phyloP scores from a whole-genome alignment of 371 early-diverging fungal species.

The Rhizopus microsporus region DNA sequence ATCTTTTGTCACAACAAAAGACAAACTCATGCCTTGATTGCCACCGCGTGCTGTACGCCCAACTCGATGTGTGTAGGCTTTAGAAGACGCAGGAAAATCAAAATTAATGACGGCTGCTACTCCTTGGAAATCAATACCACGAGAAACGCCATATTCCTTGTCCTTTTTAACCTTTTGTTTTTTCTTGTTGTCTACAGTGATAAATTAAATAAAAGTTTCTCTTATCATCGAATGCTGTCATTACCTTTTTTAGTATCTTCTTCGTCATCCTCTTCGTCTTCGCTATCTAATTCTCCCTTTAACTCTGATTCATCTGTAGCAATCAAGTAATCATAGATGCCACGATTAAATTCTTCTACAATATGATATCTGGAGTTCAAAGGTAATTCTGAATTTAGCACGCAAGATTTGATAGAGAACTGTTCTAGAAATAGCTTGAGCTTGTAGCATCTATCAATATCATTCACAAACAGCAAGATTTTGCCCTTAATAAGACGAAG shows the following conservation, averaged over 20 bases:
- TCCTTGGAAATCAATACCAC: conserved; percentile 96
- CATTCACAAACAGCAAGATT: conserved; percentile 91
- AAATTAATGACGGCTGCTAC: conserved; percentile 97
- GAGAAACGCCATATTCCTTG: conserved; percentile 93
- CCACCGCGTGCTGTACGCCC: conserved; percentile 97
- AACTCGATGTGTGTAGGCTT: conserved; percentile 94
- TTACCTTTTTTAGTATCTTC: conserved; percentile 27
- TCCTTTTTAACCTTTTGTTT: conserved; percentile 58
- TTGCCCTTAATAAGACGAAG: conserved; percentile 88
- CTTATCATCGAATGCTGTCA: conserved; percentile 14
- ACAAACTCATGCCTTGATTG: conserved; percentile 85
- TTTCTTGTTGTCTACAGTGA: conserved; percentile 49
- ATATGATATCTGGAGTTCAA: conserved; percentile 90
- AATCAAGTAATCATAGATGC: conserved; percentile 94
- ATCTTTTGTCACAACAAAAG: conserved; percentile 74
- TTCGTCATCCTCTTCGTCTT: conserved; percentile 47
- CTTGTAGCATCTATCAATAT: conserved; percentile 89
- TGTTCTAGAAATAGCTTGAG: conserved; percentile 94
- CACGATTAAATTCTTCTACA: conserved; percentile 96
- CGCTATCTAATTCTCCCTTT: conserved; percentile 73
- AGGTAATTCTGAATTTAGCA: conserved; percentile 94
- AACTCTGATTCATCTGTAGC: conserved; percentile 90
- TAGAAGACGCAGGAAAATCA: conserved; percentile 92
- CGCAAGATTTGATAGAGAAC: conserved; percentile 88
- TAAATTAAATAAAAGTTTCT: conserved; percentile 15